Base-by-base conservation (phyloP, 148 eudicot genomes). In the Suaeda aralocaspica region DNA sequence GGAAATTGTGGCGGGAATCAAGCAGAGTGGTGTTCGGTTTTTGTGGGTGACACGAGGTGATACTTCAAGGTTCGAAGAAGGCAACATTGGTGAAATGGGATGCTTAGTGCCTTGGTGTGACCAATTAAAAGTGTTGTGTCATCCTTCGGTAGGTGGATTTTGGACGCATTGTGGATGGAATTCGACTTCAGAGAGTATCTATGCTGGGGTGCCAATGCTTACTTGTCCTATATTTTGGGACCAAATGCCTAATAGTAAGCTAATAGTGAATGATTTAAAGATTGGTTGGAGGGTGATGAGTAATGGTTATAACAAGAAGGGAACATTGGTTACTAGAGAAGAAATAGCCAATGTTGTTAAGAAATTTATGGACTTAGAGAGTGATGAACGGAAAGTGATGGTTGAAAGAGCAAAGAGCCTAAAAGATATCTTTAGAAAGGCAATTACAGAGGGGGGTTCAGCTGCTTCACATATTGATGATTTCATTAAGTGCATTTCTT, bases 101-200 rank as follows among this genome's bases (percentile, higher is more conserved):
- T 24, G 68, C 6, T 72, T 81, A 18, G 84, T 88, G 30, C 76
- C 85, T 1, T 88, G 94, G 94, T 86, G 90, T 31, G 87, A 86
- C 53, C 78, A 75, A n/a, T 22, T 74, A 4, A 74, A 25, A 59
- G 77, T 85, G 45, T 62, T 85, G 56, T 77, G 78, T 30, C 89
- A 88, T 67, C 76, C 79, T 34, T 72, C 86, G 9, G 50, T 82
- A 0, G 86, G 89, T 0, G 87, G 83, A 22, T 88, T 88, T 59
- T 85, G 80, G 87, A 71, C 89, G 9, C 92, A 83, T 26, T 85
- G 84, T 45, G 89, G 87, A 1, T 88, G 87, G 92, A 88, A 82
- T 58, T 88, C 92, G 0, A 82, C 82, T 18, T 78, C 56, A 22
- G 89, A 88, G 71, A 79, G 77, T 41, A 70, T 71, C 0, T 82